Evolutionary conservation across 2,329 filamentous ascomycete genomes (phyloP).

Genomic region (Aspergillus calidoustus): DNA sequence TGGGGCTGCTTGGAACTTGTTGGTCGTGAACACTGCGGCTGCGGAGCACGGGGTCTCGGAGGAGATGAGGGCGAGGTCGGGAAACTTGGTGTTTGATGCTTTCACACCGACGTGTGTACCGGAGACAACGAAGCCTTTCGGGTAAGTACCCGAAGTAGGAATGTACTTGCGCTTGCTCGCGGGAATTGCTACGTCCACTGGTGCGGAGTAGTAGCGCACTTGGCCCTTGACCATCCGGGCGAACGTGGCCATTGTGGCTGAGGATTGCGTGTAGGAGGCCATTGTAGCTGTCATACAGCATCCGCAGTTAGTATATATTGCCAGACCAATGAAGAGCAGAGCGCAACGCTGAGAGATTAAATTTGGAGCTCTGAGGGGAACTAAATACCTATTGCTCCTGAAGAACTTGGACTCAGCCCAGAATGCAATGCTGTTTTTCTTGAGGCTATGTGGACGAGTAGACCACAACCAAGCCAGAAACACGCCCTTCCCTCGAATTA

Average conservation of each 20-base stretch:
- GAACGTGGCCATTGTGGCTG: constrained; percentile 40
- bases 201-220: constrained; percentile 50
- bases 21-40: constrained; percentile 94
- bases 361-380: neutral
- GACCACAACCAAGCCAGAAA: constrained; percentile 12
- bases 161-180: constrained; percentile 88
- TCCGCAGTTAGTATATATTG: constrained; percentile 5
- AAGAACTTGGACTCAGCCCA: neutral
- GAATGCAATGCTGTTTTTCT: neutral
- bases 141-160: constrained; percentile 82
- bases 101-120: constrained; percentile 94
- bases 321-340: neutral
- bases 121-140: constrained; percentile 84
- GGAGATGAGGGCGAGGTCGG: constrained; percentile 85
- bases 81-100: constrained; percentile 85
- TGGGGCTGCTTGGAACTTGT: constrained; percentile 96
- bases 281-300: constrained; percentile 22
- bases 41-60: constrained; percentile 86
- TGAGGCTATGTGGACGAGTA: constrained; percentile 12
- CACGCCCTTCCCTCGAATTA: constrained; percentile 1
- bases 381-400: constrained; percentile 1
- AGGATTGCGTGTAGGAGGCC: constrained; percentile 33
- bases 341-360: neutral
- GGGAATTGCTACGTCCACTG: constrained; percentile 62
- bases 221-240: constrained; percentile 44